A percentile compares a stretch with the other conserved stretches of the same genome.
Evolutionary conservation across 2,329 filamentous ascomycete genomes (phyloP).

Genomic region (Aspergillus oerlinghausenensis): DNA sequence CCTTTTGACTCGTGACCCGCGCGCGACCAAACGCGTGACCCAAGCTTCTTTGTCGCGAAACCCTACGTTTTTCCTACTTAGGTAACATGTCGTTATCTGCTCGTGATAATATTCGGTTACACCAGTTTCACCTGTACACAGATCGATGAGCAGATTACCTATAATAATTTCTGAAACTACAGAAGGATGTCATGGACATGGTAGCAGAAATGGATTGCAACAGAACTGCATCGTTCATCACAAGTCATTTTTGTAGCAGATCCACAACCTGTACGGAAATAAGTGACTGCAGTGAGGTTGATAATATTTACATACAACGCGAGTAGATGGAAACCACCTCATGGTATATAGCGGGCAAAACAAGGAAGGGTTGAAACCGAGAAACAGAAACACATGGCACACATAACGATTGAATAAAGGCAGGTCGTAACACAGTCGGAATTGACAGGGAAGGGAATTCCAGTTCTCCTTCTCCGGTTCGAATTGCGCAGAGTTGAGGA

Average conservation of each 20-base stretch:
- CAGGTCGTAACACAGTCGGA: slow-evolving; percentile 20
- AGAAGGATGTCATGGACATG: neutral
- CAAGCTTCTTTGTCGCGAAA: neutral
- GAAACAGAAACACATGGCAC: slow-evolving; percentile 3
- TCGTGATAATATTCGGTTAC: too few relatives aligned
- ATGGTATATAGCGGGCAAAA: slow-evolving; percentile 22
- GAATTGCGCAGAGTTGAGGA: slow-evolving; percentile 12
- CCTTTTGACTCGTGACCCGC: slow-evolving; percentile 8
- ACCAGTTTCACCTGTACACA: too few relatives aligned
- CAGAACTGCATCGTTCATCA: neutral
- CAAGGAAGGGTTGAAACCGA: slow-evolving; percentile 3
- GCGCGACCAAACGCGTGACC: slow-evolving; percentile 16
- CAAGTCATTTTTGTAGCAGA: neutral
- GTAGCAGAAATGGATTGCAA: neutral
- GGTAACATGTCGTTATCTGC: neutral
- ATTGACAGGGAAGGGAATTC: slow-evolving; percentile 14
- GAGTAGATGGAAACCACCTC: slow-evolving; percentile 9
- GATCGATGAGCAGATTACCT: neutral
- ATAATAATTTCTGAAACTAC: neutral
- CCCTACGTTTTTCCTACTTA: neutral
- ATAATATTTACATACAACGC: slow-evolving; percentile 1
- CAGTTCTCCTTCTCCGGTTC: slow-evolving; percentile 21
- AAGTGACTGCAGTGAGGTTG: neutral
- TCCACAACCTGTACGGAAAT: neutral
- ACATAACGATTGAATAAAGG: slow-evolving; percentile 1